Evolutionary conservation across 768 basidiomycete genomes (phyloP).

Genomic region (Xerocomellus dryophilus): DNA sequence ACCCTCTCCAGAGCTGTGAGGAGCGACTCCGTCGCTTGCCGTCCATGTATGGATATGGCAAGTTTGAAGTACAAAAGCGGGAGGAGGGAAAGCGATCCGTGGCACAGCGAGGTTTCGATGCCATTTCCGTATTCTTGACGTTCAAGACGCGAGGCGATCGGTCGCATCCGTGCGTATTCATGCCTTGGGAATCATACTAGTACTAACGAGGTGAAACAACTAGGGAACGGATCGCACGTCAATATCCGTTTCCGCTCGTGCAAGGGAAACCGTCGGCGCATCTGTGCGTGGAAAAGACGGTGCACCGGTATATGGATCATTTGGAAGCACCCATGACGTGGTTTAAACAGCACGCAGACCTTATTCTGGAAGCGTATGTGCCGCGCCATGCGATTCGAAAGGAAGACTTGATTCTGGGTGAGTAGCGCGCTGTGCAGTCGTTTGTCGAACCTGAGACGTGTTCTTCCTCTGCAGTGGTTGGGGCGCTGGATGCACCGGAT

Average conservation of each 20-base stretch:
- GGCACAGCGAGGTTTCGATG: slow-evolving; percentile 55
- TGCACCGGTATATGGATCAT: slow-evolving; percentile 64
- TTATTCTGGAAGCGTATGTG: slow-evolving; percentile 56
- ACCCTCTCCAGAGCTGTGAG: slow-evolving; percentile 46
- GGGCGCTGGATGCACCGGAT: slow-evolving; percentile 65
- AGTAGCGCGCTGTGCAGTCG: background rate
- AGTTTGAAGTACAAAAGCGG: slow-evolving; percentile 41
- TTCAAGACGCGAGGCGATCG: slow-evolving; percentile 39
- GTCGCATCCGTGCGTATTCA: slow-evolving; percentile 38
- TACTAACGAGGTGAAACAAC: background rate
- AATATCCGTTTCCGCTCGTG: slow-evolving; percentile 59
- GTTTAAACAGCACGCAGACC: slow-evolving; percentile 68
- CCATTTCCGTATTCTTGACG: slow-evolving; percentile 46
- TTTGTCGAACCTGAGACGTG: background rate
- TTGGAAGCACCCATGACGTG: slow-evolving; percentile 65
- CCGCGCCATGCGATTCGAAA: slow-evolving; percentile 45
- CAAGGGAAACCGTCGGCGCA: slow-evolving; percentile 65
- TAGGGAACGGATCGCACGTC: slow-evolving; percentile 46
- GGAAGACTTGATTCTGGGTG: slow-evolving; percentile 57
- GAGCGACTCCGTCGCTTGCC: slow-evolving; percentile 48
- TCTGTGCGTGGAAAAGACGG: slow-evolving; percentile 65
- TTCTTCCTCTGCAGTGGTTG: slow-evolving; percentile 47
- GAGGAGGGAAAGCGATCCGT: slow-evolving; percentile 55
- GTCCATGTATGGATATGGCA: slow-evolving; percentile 63
- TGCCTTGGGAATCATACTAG: background rate